These are phyloP conservation scores for Pseudocercospora cruenta DNA, from an alignment of 2,329 filamentous ascomycete species.

Conservation along the genomic window DNA sequence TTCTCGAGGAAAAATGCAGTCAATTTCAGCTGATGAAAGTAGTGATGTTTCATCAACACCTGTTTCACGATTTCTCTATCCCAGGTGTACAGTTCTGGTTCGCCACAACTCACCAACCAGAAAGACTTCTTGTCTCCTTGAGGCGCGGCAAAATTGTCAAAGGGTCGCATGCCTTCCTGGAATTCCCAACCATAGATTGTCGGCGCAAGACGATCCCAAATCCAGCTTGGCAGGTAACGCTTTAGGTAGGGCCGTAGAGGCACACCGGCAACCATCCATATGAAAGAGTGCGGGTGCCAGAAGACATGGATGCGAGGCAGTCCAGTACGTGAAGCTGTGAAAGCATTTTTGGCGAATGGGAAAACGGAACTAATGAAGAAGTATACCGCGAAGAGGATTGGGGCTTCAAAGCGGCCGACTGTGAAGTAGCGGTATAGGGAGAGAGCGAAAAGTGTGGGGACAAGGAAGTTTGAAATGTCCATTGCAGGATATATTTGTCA, in stretches of 20 bases:
- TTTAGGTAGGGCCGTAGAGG: slow-evolving; percentile 28
- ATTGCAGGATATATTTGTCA: not conserved
- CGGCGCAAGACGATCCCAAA: slow-evolving; percentile 29
- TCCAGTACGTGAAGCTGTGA: not conserved
- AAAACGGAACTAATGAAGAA: not conserved
- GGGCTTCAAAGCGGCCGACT: not conserved
- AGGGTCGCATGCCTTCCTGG: slow-evolving; percentile 27
- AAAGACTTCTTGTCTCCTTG: slow-evolving; percentile 26
- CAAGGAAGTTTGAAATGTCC: not conserved
- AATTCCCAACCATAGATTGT: slow-evolving; percentile 36
- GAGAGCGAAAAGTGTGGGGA: not conserved
- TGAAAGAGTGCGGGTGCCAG: slow-evolving; percentile 31
- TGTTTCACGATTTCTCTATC: slow-evolving; percentile 31
- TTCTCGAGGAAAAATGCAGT: slow-evolving; percentile 27
- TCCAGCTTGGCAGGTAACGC: slow-evolving; percentile 24
- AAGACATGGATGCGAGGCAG: not conserved
- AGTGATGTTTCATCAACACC: slow-evolving; percentile 28
- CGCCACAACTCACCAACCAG: slow-evolving; percentile 22
- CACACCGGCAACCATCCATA: slow-evolving; percentile 33
- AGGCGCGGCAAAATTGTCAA: slow-evolving; percentile 24
- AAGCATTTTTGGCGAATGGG: not conserved
- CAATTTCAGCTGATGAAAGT: slow-evolving; percentile 30
- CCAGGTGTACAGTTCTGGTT: slow-evolving; percentile 30
- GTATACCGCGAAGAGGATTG: not conserved
- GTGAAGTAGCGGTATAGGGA: slow-evolving; percentile 7